Conservation (phyloP, 2,329 filamentous ascomycete genomes). For the Dactylellina parvicollis region DNA sequence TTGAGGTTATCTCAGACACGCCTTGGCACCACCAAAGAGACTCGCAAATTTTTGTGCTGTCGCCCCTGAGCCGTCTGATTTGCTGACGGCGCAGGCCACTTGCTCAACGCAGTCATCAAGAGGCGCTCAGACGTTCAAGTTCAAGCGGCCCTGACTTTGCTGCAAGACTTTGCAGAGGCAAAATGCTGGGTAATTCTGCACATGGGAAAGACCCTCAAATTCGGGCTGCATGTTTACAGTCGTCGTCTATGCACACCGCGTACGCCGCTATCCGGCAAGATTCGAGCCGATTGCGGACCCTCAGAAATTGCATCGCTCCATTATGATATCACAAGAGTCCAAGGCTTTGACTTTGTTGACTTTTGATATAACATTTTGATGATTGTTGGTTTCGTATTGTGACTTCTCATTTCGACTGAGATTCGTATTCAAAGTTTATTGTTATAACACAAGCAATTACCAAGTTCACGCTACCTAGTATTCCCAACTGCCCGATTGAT, state of each 20-base stretch:
- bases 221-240: constrained; percentile 1
- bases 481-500: constrained; percentile 46
- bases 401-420: neutral
- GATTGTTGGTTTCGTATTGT: constrained; percentile 12
- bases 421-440: neutral
- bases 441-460: constrained; percentile 19
- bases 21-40: constrained; percentile 30
- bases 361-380: neutral
- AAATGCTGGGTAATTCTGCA: constrained; percentile 10
- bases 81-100: constrained; percentile 13
- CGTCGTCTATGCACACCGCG: neutral
- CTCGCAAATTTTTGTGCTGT: constrained; percentile 12
- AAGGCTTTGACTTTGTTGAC: constrained; percentile 1
- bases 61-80: constrained; percentile 48
- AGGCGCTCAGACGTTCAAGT: constrained; percentile 39
- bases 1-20: constrained; percentile 53
- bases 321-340: constrained; percentile 18
- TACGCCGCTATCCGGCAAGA: constrained; percentile 18
- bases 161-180: constrained; percentile 19
- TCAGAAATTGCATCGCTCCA: neutral
- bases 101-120: constrained; percentile 28
- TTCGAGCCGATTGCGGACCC: neutral
- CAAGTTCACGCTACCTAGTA: constrained; percentile 17
- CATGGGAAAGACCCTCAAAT: too few species aligned
- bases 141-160: constrained; percentile 6